phyloP scores from a whole-genome alignment of 106 monocot genomes.

The Gastrodia elata region DNA sequence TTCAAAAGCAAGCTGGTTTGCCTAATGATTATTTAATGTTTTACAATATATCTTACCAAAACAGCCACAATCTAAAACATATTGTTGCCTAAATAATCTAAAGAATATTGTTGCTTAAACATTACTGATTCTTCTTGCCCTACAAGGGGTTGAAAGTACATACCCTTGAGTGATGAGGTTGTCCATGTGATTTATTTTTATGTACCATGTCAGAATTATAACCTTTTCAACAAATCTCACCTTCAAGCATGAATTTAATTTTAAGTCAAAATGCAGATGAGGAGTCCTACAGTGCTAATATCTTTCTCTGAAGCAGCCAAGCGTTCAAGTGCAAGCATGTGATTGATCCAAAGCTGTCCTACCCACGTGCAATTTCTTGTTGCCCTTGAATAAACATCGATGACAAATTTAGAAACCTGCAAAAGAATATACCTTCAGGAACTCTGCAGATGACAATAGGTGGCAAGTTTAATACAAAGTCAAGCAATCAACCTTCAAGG shows the following conservation, averaged over 20 bases:
- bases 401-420: constrained; percentile 65
- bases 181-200: not conserved
- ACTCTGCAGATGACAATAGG: not conserved
- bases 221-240: not conserved
- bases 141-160: too few relatives aligned
- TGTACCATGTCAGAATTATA: not conserved
- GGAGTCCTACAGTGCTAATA: constrained; percentile 41
- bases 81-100: too few relatives aligned
- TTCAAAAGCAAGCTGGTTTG: too few relatives aligned
- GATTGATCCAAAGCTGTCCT: constrained; percentile 70
- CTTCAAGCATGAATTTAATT: not conserved
- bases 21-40: too few relatives aligned
- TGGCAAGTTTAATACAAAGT: not conserved
- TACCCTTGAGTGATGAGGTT: too few relatives aligned
- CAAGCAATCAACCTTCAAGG: constrained; percentile 55
- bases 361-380: constrained; percentile 91
- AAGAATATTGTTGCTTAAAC: too few relatives aligned
- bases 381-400: constrained; percentile 71
- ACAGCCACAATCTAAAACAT: too few relatives aligned
- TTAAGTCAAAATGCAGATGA: not conserved
- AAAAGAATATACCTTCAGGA: constrained; percentile 1
- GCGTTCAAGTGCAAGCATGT: constrained; percentile 80
- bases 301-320: constrained; percentile 64
- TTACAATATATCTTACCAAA: too few relatives aligned
- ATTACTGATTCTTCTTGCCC: too few relatives aligned